Evolutionary conservation across 768 basidiomycete species (phyloP), one percentile per base, ranked within the genome.

Genomic region (Lyophyllum shimeji): DNA sequence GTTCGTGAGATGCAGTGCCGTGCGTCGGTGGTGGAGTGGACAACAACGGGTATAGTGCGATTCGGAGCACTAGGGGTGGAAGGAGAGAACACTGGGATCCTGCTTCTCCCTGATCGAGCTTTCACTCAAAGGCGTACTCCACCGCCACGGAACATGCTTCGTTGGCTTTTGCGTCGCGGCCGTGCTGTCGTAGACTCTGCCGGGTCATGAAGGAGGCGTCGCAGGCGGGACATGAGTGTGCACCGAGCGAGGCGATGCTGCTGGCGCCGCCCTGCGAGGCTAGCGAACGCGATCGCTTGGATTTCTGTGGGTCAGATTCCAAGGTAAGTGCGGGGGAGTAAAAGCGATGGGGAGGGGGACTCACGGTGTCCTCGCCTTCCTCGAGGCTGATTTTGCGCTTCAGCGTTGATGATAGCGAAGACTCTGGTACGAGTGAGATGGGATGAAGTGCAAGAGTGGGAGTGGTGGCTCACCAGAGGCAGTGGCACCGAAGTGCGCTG

Each of bases 141-240:
- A 90, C 89, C 11, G 89, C 89, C 50, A 79, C 79, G 55, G 79
- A 81, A 64, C 89, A 91, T 7, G 89, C 89, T 64, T 89, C 86
- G 64, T 81, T 81, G n/a, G 76, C 72, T 25, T 73, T 68, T 9
- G 77, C 70, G n/a, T 77, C 72, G 39, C 64, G 72, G 20, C 84
- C 88, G 64, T 91, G 89, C 59, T 80, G 80, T 50, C 78, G 79
- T 12, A 91, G 78, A 62, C 78, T 72, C 52, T 84, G 78, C n/a
- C 68, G 77, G 9, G 84, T 80, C 46, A 79, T 68, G 66, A 91
- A 90, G 58, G 75, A 80, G 21, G 82, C 74, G 64, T 91, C 88
- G 65, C 89, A 91, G 8, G 89, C 89, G 24, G 89, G 82, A 76
- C 89, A 91, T 1, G 86, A 79, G 65, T 85, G 82, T 48, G 78